Percentiles rank a stretch among this genome's conserved stretches.
These are phyloP conservation scores for Clohesyomyces aquaticus DNA, from an alignment of 495 filamentous ascomycete genomes.

Conservation along the genomic window DNA sequence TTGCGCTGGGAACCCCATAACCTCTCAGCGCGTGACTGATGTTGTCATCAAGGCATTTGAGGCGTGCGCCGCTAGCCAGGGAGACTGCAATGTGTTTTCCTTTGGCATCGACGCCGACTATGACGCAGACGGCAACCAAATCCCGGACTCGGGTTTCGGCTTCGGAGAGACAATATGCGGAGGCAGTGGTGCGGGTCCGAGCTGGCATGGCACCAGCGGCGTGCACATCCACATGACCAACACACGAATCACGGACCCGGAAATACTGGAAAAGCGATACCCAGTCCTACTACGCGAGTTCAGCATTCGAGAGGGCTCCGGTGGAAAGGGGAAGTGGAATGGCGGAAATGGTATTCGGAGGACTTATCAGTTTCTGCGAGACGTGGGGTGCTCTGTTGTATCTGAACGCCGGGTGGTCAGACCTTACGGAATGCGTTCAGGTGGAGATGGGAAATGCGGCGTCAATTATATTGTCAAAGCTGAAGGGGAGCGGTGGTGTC, in stretches of 20 bases:
- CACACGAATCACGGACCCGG: conserved; percentile 31
- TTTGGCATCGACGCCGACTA: conserved; percentile 42
- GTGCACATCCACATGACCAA: conserved; percentile 36
- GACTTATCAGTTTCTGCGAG: conserved; percentile 12
- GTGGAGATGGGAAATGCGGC: conserved; percentile 9
- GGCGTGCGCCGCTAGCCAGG: conserved; percentile 42
- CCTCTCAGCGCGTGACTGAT: conserved; percentile 44
- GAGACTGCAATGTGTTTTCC: conserved; percentile 40
- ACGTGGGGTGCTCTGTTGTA: conserved; percentile 6
- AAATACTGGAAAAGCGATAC: conserved; percentile 33
- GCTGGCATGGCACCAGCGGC: conserved; percentile 25
- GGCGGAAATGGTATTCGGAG: conserved; percentile 18
- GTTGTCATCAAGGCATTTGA: conserved; percentile 43
- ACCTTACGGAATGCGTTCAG: conserved; percentile 15
- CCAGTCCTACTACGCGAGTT: conserved; percentile 23
- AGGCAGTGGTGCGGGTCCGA: conserved; percentile 27
- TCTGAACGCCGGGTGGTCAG: conserved; percentile 10
- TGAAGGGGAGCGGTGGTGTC: conserved; percentile 12
- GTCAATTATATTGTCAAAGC: conserved; percentile 21
- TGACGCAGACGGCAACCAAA: conserved; percentile 7
- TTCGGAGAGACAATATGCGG: conserved; percentile 30
- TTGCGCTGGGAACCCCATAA: conserved; percentile 38
- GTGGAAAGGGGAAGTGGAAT: conserved; percentile 19
- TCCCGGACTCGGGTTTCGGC: conserved; percentile 19
- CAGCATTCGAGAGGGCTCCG: conserved; percentile 7